Evolutionary conservation across 2,329 filamentous ascomycete genomes (phyloP).

Genomic region (Fusarium gaditjirri): DNA sequence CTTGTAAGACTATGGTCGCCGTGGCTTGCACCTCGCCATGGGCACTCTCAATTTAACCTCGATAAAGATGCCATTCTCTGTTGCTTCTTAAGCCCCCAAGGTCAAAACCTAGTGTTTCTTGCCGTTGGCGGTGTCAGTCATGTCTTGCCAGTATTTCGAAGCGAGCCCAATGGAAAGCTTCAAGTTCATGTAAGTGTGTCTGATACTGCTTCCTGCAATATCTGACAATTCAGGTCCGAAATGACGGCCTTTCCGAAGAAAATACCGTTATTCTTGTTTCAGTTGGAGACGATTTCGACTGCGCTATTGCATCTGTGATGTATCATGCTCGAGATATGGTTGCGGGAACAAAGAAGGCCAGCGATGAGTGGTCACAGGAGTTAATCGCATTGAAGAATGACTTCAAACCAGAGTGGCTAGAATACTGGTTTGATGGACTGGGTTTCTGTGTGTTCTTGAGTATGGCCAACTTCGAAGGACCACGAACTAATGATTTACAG

Average conservation of each 20-base stretch:
- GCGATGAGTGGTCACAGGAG: conserved; percentile 58
- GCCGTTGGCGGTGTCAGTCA: conserved; percentile 80
- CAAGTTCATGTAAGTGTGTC: conserved; percentile 65
- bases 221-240: conserved; percentile 62
- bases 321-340: conserved; percentile 79
- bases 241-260: conserved; percentile 69
- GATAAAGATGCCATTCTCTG: conserved; percentile 83
- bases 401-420: conserved; percentile 74
- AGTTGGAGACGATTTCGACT: conserved; percentile 77
- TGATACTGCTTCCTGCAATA: background rate
- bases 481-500: conserved; percentile 49
- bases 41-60: conserved; percentile 71
- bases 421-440: conserved; percentile 91
- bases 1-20: conserved; percentile 82
- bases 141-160: conserved; percentile 75
- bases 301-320: conserved; percentile 81
- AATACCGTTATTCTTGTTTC: conserved; percentile 74
- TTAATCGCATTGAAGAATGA: conserved; percentile 58
- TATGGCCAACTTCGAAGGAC: background rate
- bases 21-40: conserved; percentile 92
- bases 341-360: conserved; percentile 53
- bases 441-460: conserved; percentile 76
- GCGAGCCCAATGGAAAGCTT: conserved; percentile 72
- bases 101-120: conserved; percentile 80
- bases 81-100: conserved; percentile 78